Evolutionary conservation across 768 basidiomycete genomes (phyloP).

Genomic region (Panellus pusillus): DNA sequence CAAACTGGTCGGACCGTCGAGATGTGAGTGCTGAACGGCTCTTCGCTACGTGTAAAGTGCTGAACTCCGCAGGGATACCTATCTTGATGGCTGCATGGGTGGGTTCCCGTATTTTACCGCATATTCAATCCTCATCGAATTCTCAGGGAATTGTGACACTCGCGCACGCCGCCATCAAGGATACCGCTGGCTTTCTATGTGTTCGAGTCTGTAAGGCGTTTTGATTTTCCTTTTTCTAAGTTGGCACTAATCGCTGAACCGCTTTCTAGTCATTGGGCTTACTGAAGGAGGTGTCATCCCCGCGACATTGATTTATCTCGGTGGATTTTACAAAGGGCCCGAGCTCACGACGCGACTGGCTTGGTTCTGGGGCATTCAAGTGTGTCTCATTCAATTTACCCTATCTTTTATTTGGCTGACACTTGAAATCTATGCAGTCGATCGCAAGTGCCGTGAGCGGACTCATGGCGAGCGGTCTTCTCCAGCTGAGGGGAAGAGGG

Average conservation of each 20-base stretch:
- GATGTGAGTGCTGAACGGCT: slow-evolving; percentile 26
- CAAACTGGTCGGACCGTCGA: slow-evolving; percentile 38
- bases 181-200: too few relatives aligned
- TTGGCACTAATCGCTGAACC: too few relatives aligned
- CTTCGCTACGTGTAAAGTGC: background rate
- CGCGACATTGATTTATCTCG: slow-evolving; percentile 42
- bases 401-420: background rate
- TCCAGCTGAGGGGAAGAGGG: slow-evolving; percentile 33
- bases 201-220: too few relatives aligned
- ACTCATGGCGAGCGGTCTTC: slow-evolving; percentile 40
- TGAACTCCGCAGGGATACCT: slow-evolving; percentile 33
- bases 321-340: slow-evolving; percentile 43
- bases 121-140: too few relatives aligned
- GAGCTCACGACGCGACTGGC: slow-evolving; percentile 43
- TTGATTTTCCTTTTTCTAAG: too few relatives aligned
- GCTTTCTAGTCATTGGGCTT: slow-evolving; percentile 35
- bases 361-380: slow-evolving; percentile 44
- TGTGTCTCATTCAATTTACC: background rate
- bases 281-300: slow-evolving; percentile 44
- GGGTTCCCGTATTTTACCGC: too few relatives aligned
- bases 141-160: too few relatives aligned
- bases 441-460: slow-evolving; percentile 42
- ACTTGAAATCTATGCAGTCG: slow-evolving; percentile 4
- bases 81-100: slow-evolving; percentile 26
- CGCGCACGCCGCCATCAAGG: too few relatives aligned